Evolutionary conservation across 2,329 filamentous ascomycete species (phyloP).

Genomic region (Alternaria consortialis): DNA sequence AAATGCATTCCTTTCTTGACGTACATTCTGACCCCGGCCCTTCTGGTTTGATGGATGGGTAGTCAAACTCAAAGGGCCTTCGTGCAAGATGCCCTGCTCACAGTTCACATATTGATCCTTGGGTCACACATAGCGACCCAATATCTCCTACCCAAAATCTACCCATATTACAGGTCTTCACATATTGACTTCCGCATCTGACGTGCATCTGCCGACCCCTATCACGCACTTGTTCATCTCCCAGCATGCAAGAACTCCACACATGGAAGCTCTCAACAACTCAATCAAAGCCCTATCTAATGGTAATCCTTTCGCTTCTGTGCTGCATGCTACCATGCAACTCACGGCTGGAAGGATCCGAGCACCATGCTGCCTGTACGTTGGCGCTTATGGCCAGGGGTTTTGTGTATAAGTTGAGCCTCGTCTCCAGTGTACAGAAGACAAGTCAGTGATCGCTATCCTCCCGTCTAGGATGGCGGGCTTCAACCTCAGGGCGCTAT

Average conservation of each 20-base stretch:
- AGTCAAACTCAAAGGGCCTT: background rate
- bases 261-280: slow-evolving; percentile 16
- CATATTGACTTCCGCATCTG: slow-evolving; percentile 15
- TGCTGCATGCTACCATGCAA: slow-evolving; percentile 14
- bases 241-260: slow-evolving; percentile 12
- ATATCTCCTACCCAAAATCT: slow-evolving; percentile 27
- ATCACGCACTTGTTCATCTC: slow-evolving; percentile 16
- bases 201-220: slow-evolving; percentile 34
- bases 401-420: slow-evolving; percentile 26
- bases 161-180: slow-evolving; percentile 17
- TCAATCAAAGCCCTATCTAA: slow-evolving; percentile 38
- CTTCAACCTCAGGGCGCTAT: slow-evolving; percentile 29
- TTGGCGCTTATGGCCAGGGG: background rate
- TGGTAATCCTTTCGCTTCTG: slow-evolving; percentile 7
- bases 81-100: background rate
- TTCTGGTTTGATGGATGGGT: background rate
- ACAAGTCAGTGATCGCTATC: slow-evolving; percentile 2
- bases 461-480: slow-evolving; percentile 26
- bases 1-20: background rate
- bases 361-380: background rate
- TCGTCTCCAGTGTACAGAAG: slow-evolving; percentile 9
- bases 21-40: background rate
- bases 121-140: background rate
- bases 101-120: background rate
- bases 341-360: slow-evolving; percentile 22